Conservation (phyloP, 345 rosid genomes). For the Camelina laxa region DNA sequence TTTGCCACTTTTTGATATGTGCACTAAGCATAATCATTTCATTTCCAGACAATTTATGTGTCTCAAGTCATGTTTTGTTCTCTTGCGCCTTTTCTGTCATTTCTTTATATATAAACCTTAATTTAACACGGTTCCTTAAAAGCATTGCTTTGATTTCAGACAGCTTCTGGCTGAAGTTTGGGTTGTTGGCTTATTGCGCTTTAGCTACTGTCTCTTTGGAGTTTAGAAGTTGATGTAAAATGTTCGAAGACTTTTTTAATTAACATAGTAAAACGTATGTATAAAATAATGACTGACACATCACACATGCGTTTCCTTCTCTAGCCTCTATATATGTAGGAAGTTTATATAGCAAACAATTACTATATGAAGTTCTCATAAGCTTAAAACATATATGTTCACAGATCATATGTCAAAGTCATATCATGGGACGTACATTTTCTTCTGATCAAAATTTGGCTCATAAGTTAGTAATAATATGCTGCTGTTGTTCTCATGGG, state of each 20-base stretch:
- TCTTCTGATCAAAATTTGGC: background rate
- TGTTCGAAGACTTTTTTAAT: background rate
- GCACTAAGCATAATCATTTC: slow-evolving; percentile 47
- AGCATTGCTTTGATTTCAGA: slow-evolving; percentile 47
- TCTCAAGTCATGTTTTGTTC: slow-evolving; percentile 46
- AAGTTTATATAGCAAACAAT: background rate
- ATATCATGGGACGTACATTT: slow-evolving; percentile 11
- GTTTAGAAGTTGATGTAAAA: slow-evolving; percentile 21
- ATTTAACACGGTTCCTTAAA: slow-evolving; percentile 38
- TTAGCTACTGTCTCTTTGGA: slow-evolving; percentile 33
- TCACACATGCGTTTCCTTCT: slow-evolving; percentile 5
- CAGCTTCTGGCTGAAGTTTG: slow-evolving; percentile 45
- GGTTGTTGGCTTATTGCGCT: slow-evolving; percentile 46
- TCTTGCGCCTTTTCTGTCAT: slow-evolving; percentile 35
- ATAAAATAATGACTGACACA: background rate
- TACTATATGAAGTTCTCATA: background rate
- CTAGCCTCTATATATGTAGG: background rate
- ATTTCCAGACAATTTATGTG: slow-evolving; percentile 36
- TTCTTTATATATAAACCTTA: background rate
- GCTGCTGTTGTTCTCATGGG: slow-evolving; percentile 17
- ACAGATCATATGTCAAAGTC: slow-evolving; percentile 24
- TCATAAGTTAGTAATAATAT: slow-evolving; percentile 15
- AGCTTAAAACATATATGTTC: background rate
- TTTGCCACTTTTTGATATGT: slow-evolving; percentile 28
- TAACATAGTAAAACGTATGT: background rate